Base-by-base conservation (phyloP, 2,329 filamentous ascomycete genomes). In the Onygenales sp. region DNA sequence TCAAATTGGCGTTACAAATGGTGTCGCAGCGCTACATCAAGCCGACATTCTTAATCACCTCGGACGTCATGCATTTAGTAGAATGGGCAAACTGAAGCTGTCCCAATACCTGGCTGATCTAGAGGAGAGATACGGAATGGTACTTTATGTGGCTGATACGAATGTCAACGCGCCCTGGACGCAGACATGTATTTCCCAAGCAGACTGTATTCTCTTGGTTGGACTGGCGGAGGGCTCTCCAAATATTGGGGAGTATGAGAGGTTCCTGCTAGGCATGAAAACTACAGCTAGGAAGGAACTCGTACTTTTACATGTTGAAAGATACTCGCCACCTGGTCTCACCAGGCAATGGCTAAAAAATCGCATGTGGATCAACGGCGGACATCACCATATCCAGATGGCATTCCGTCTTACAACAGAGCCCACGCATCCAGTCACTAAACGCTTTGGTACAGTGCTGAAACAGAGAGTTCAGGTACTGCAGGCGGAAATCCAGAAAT, bases 81-180 rank as follows among this genome's bases (percentile, higher is more conserved):
- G 86, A 61, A 97, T 98, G 86, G 93, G 93, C 5, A 97, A 96
- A 70, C 75, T 98, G 32, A 96, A 95, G 70, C 76, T 98, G 6
- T 89, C 92, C 1, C 92, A 98, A 61, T 98, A 98, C 64, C 79
- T 98, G 49, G 93, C 94, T 2, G 93, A 98, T 63, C 77, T 98
- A 9, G 93, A 98, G 70, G 93, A 98, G 70, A 95, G 95, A 67
- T 97, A 95, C 62, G 90, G 92, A 1, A 82, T 98, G 61, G 90
- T 98, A 1, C 77, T 98, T 6, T 98, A 98, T 65, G 85, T 98
- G 54, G 93, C 92, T 50, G 93, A 98, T 68, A 98, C 94, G 4
- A 95, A 85, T 56, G 93, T 97, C 62, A 97, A 95, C 62, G 89
- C 94, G 1, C 91, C 92, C 0, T 98, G 93, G 93, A 98, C 94